phyloP scores from a whole-genome alignment of 352 stramenopile genomes.

The Peronospora destructor region DNA sequence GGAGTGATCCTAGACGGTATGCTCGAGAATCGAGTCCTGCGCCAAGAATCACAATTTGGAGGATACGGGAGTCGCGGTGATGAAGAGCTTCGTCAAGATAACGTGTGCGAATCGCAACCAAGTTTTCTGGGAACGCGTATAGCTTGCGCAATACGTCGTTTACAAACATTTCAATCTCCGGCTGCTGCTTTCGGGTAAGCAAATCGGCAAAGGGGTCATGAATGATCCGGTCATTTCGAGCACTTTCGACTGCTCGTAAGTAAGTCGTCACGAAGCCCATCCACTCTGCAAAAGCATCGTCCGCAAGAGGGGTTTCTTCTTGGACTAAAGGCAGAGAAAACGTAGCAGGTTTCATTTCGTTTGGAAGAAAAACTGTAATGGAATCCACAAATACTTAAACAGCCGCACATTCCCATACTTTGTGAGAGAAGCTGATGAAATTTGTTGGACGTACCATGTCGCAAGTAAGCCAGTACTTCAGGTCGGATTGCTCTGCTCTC shows the following conservation, averaged over 20 bases:
- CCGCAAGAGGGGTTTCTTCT: conserved; percentile 5
- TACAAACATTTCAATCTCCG: conserved; percentile 25
- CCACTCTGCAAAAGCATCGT: conserved; percentile 24
- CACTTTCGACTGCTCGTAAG: conserved; percentile 28
- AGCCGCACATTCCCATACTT: conserved; percentile 6
- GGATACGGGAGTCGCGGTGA: conserved; percentile 33
- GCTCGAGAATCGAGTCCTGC: conserved; percentile 47
- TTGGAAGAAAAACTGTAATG: conserved; percentile 14
- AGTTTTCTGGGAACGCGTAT: conserved; percentile 10
- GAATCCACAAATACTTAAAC: background rate
- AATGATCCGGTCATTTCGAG: conserved; percentile 28
- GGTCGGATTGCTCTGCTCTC: too few species aligned
- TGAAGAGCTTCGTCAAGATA: conserved; percentile 49
- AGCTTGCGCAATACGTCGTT: conserved; percentile 5
- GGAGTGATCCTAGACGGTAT: conserved; percentile 45
- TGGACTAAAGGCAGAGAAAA: conserved; percentile 12
- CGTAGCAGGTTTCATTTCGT: conserved; percentile 12
- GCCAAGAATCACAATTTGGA: conserved; percentile 52
- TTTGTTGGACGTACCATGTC: background rate
- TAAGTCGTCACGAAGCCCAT: conserved; percentile 34
- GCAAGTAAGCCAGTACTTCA: background rate
- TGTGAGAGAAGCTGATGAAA: conserved; percentile 1
- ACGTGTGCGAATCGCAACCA: conserved; percentile 42
- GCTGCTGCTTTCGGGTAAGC: conserved; percentile 19
- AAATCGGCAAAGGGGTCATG: conserved; percentile 32